Conservation (phyloP, 129 eudicot genomes). For the Chrysanthemum makinoi region DNA sequence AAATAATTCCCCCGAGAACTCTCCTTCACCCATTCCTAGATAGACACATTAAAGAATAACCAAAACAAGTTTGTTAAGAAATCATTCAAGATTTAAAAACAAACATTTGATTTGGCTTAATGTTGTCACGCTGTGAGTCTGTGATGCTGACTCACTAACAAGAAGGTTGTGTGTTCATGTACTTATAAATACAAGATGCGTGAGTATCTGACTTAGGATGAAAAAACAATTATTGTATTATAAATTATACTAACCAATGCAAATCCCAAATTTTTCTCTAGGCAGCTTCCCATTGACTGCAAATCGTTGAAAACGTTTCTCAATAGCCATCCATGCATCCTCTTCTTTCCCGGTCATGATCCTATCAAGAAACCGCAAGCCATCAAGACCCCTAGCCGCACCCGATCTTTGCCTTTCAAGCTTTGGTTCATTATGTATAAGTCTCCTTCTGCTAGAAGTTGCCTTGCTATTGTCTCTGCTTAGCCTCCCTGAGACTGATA, state of each 20-base stretch:
- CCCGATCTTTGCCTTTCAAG: conserved; percentile 57
- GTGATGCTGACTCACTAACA: no score
- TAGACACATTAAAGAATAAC: conserved; percentile 7
- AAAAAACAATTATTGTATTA: background rate
- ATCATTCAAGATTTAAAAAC: conserved; percentile 14
- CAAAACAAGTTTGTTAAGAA: background rate
- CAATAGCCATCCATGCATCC: conserved; percentile 75
- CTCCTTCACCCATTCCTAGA: conserved; percentile 88
- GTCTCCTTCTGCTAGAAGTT: conserved; percentile 17
- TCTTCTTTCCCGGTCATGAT: conserved; percentile 62
- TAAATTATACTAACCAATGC: conserved; percentile 53
- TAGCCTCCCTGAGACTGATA: conserved; percentile 31
- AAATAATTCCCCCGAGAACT: conserved; percentile 70
- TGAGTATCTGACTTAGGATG: no score
- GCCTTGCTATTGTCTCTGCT: conserved; percentile 31
- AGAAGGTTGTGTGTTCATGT: no score
- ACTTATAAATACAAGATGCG: no score
- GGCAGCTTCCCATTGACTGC: conserved; percentile 52
- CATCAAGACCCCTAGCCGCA: conserved; percentile 69
- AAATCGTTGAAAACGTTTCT: conserved; percentile 64
- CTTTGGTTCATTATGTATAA: conserved; percentile 23
- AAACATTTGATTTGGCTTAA: background rate
- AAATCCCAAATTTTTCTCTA: conserved; percentile 79
- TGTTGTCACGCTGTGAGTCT: background rate
- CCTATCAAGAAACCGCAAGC: conserved; percentile 80